Evolutionary conservation across 2,329 filamentous ascomycete genomes (phyloP), one percentile per base, ranked within the genome.

Genomic region (Coniochaeta sp.): DNA sequence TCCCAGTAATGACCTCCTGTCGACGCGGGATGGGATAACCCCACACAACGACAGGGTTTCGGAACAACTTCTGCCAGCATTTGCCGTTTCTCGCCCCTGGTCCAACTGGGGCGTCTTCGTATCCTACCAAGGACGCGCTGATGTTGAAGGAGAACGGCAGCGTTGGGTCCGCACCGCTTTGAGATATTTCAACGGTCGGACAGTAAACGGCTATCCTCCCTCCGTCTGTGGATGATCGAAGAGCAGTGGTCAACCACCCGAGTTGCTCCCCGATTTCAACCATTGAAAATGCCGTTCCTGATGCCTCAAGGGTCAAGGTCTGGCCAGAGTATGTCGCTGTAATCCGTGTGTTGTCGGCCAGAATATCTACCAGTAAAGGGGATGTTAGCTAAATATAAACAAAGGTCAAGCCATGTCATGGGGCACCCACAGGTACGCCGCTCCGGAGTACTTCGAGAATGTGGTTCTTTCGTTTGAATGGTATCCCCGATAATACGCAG

Each of bases 41-140:
- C 26, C 31, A 31, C 6, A 56, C 58, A 16, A 62, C 58, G 4
- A 58, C 54, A 4, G 55, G 60, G 17, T 59, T 58, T 16, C 43
- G 43, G 44, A 62, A 60, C n/a, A 62, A 34, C 16, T 19, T 44
- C 14, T 56, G 58, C 60, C 60, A 62, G 44, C 60, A 62, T 24
- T 60, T 24, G 1, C 60, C 47, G 14, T 52, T 52, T 14, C 47
- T 5, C 24, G 8, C 3, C 2, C 5, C 26, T n/a, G 3, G 22
- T n/a, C 8, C 31, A 24, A 17, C 11, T 17, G 47, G 17, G 54
- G 3, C 11, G n/a, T 14, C 52, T n/a, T 17, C 11, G 54, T 56
- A 55, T 2, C 19, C 12, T 24, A 28, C 17, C 14, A 36, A 38
- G n/a, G 54, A 28, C 17, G 19, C 6, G 14, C 31, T 24, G 54